Evolutionary conservation across 345 rosid genomes (phyloP).

Genomic region (Excoecaria agallocha): DNA sequence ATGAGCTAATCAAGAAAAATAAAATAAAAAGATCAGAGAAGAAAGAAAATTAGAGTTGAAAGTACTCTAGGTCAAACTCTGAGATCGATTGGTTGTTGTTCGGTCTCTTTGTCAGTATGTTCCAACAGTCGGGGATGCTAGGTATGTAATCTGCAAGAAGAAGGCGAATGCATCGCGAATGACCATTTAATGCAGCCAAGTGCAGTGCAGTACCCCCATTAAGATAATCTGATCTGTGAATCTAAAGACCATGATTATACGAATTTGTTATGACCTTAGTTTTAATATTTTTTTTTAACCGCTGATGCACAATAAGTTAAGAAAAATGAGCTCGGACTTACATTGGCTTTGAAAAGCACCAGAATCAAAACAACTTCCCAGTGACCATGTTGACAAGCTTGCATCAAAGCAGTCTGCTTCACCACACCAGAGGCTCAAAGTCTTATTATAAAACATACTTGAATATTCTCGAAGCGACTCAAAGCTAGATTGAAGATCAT

Average conservation of each 20-base stretch:
- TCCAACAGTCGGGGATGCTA: constrained; percentile 58
- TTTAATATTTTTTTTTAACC: constrained; percentile 5
- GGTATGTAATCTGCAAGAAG: constrained; percentile 85
- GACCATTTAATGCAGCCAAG: constrained; percentile 91
- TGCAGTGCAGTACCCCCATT: constrained; percentile 97
- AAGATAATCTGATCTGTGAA: constrained; percentile 86
- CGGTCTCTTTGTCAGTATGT: constrained; percentile 37
- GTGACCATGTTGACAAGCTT: constrained; percentile 98
- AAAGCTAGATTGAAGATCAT: neutral
- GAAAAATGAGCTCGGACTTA: constrained; percentile 34
- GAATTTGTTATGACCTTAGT: constrained; percentile 21
- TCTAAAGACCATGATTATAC: constrained; percentile 38
- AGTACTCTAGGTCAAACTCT: constrained; percentile 59
- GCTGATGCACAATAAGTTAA: neutral
- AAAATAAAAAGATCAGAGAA: neutral
- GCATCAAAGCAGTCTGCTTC: constrained; percentile 94
- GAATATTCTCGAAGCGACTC: constrained; percentile 3
- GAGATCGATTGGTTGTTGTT: constrained; percentile 31
- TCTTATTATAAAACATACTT: neutral
- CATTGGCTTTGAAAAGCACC: constrained; percentile 87
- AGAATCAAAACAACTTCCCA: constrained; percentile 94
- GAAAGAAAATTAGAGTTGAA: constrained; percentile 1
- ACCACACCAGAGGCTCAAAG: constrained; percentile 1
- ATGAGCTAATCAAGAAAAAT: constrained; percentile 7
- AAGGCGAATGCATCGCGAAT: constrained; percentile 79